Base-by-base conservation (phyloP, 805 yeast genomes). In the Schwanniomyces occidentalis region DNA sequence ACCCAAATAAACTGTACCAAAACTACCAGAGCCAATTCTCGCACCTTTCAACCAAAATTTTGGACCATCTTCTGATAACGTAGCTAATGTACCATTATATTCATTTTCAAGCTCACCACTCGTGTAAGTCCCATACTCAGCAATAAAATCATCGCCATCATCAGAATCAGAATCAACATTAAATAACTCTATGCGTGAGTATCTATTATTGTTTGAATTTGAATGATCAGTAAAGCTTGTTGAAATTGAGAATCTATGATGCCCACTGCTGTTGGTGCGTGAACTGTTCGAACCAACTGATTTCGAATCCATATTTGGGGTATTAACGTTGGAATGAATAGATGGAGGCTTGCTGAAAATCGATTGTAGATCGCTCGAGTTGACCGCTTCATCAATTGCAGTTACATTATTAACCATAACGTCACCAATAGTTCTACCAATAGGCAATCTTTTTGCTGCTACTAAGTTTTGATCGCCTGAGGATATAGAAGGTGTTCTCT, bases 31-130 rank as follows among this genome's bases (percentile, higher is more conserved):
- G 0, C 99, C 99, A 45, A 93, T 88, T 30, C 89, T 69, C 0
- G 95, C 86, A 30, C 99, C 99, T 49, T 85, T 85, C 27, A 89
- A 73, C 99, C 99, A 93, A 27, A 85, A 78, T 24, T 79, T 73
- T 4, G 95, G 93, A 2, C 51, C 51, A 22, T 41, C 51, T n/a
- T 38, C 45, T 5, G 41, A 19, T 16, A 23, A 16, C 8, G 26
- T 16, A 19, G 28, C 41, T 6, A 34, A 27, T 8, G 27, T 17
- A 14, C 23, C 18, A 22, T 32, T 19, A 4, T 17, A 15, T 8
- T 37, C 35, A 12, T 29, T 33, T 10, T 39, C 38, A 12, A 30
- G 30, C 5, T 39, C 38, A 18, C 34, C 37, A 12, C 30, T 18
- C 17, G 24, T 32, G 13, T 32, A 30, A 5, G 44, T 42, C 4